These are phyloP conservation scores for Thelonectria olida DNA, from an alignment of 2,329 filamentous ascomycete species.

Conservation along the genomic window DNA sequence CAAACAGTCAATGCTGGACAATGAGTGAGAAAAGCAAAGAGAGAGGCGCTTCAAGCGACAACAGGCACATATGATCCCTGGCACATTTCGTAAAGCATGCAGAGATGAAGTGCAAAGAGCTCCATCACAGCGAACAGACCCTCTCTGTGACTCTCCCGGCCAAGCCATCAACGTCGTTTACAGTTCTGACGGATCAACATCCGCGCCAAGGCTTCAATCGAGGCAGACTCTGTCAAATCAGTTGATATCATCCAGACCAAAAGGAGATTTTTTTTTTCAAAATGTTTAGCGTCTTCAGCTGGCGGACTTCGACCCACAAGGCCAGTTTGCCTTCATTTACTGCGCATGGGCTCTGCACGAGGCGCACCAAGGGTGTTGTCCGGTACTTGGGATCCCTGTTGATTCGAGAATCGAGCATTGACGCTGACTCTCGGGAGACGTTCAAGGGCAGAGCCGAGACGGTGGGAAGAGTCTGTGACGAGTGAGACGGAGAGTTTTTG, in stretches of 20 bases:
- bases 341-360: constrained; percentile 7
- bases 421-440: neutral
- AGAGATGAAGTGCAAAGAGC: too few relatives aligned
- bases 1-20: neutral
- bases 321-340: constrained; percentile 11
- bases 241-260: neutral
- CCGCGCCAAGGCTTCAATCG: neutral
- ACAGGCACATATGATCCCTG: too few relatives aligned
- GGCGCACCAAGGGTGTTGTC: neutral
- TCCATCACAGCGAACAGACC: too few relatives aligned
- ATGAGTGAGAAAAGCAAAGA: neutral
- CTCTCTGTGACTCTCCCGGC: too few relatives aligned
- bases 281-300: constrained; percentile 18
- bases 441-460: neutral
- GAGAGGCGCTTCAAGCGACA: neutral
- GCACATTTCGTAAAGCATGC: too few relatives aligned
- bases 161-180: too few relatives aligned
- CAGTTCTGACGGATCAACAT: too few relatives aligned
- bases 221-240: neutral
- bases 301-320: constrained; percentile 1
- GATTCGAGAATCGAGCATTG: neutral
- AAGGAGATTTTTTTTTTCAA: neutral
- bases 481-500: constrained; percentile 14
- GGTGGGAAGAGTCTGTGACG: neutral
- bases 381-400: constrained; percentile 9